These are phyloP conservation scores for Bothriochloa decipiens DNA, from an alignment of 176 grass and related monocot species.

Conservation along the genomic window DNA sequence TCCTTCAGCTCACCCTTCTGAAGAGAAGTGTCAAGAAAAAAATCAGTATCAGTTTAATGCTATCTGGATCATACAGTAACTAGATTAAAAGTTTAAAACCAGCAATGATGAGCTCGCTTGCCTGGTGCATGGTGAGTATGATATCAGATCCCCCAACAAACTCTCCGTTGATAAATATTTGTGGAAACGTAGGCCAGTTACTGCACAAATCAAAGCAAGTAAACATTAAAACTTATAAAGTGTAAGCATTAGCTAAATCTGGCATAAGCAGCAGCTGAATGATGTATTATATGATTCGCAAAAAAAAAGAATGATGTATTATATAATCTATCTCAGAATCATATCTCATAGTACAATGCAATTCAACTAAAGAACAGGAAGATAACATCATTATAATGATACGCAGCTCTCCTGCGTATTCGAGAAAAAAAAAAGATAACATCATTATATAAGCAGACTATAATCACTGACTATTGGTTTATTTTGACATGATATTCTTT, in stretches of 20 bases:
- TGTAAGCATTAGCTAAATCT: slow-evolving; percentile 14
- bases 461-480: neutral
- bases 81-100: neutral
- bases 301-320: neutral
- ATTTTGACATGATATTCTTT: neutral
- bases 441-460: neutral
- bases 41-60: neutral
- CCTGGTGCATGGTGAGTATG: slow-evolving; percentile 95
- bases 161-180: slow-evolving; percentile 97
- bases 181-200: slow-evolving; percentile 94
- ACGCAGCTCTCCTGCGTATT: too few species aligned
- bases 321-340: neutral
- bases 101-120: slow-evolving; percentile 36
- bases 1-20: slow-evolving; percentile 94
- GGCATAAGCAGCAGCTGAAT: slow-evolving; percentile 13
- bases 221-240: neutral
- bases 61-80: slow-evolving; percentile 14
- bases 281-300: neutral
- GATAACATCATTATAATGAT: neutral
- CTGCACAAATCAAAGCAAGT: slow-evolving; percentile 50
- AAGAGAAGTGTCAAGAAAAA: slow-evolving; percentile 28
- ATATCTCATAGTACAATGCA: neutral
- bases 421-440: neutral
- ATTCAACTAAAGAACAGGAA: slow-evolving; percentile 17
- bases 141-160: slow-evolving; percentile 97